Evolutionary conservation across 2,329 filamentous ascomycete species (phyloP).

Genomic region (Aspergillus pseudotamarii): DNA sequence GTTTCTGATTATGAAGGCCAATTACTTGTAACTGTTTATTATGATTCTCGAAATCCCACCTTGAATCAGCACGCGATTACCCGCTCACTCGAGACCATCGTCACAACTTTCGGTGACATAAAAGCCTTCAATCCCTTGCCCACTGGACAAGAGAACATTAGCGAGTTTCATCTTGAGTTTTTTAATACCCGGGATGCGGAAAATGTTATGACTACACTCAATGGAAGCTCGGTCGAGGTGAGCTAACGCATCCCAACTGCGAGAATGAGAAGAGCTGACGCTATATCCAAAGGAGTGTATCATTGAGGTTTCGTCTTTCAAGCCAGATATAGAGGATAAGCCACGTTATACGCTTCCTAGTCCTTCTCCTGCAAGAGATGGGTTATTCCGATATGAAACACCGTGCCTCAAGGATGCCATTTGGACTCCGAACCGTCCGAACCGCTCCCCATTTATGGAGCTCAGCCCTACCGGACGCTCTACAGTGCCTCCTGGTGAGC

Average conservation of each 20-base stretch:
- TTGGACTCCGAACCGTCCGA: slow-evolving; percentile 18
- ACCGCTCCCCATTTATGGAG: slow-evolving; percentile 31
- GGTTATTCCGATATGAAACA: slow-evolving; percentile 18
- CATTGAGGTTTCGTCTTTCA: slow-evolving; percentile 33
- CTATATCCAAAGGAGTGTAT: slow-evolving; percentile 29
- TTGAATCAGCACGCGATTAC: slow-evolving; percentile 45
- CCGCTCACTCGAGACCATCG: slow-evolving; percentile 47
- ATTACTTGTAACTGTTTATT: slow-evolving; percentile 55
- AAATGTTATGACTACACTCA: slow-evolving; percentile 38
- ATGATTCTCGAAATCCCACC: slow-evolving; percentile 30
- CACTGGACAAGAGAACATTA: slow-evolving; percentile 31
- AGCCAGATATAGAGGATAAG: slow-evolving; percentile 32
- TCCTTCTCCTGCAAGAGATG: slow-evolving; percentile 22
- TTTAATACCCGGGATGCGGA: slow-evolving; percentile 41
- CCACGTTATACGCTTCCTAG: slow-evolving; percentile 13
- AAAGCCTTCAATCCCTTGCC: slow-evolving; percentile 37
- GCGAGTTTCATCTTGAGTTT: slow-evolving; percentile 44
- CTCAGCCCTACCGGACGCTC: slow-evolving; percentile 45
- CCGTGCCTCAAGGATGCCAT: slow-evolving; percentile 17
- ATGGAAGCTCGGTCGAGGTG: slow-evolving; percentile 41
- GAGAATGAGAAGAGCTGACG: background rate
- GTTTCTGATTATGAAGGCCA: slow-evolving; percentile 59
- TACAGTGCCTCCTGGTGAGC: slow-evolving; percentile 40
- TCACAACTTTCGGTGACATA: slow-evolving; percentile 42
- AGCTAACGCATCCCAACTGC: slow-evolving; percentile 12